A percentile compares a stretch with the other conserved stretches of the same genome.
These are phyloP conservation scores for Pseudocohnilembus persalinus DNA, from an alignment of 169 alveolate species.

Conservation along the genomic window DNA sequence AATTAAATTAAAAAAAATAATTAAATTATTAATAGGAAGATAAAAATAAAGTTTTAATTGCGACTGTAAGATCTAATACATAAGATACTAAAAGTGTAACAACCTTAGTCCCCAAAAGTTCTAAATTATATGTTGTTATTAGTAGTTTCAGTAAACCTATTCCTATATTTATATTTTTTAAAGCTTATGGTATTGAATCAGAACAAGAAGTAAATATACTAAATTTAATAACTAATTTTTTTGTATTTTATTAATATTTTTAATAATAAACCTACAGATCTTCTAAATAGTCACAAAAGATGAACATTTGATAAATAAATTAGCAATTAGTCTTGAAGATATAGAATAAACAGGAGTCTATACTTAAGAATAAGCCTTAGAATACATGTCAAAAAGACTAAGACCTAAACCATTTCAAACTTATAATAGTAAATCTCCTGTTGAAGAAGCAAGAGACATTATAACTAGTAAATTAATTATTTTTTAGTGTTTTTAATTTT, in stretches of 20 bases:
- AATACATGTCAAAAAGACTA: slow-evolving; percentile 84
- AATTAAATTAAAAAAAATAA: too few species aligned
- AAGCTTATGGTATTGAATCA: slow-evolving; percentile 98
- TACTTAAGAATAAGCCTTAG: slow-evolving; percentile 90
- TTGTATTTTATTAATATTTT: too few species aligned
- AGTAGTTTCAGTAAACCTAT: slow-evolving; percentile 96
- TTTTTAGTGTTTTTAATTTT: background rate
- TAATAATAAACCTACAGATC: slow-evolving; percentile 49
- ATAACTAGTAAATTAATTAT: slow-evolving; percentile 60
- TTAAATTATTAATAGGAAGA: slow-evolving; percentile 59
- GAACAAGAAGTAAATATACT: slow-evolving; percentile 91
- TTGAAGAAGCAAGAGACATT: slow-evolving; percentile 95
- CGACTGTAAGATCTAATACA: slow-evolving; percentile 97
- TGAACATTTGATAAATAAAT: slow-evolving; percentile 63
- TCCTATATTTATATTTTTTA: slow-evolving; percentile 95
- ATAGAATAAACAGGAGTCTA: slow-evolving; percentile 76
- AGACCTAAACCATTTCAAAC: slow-evolving; percentile 66
- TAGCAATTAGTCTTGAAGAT: slow-evolving; percentile 81
- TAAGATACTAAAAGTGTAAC: slow-evolving; percentile 98
- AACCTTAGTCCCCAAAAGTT: slow-evolving; percentile 92
- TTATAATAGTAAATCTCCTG: slow-evolving; percentile 53
- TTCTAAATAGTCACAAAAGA: slow-evolving; percentile 94
- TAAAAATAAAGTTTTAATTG: slow-evolving; percentile 91
- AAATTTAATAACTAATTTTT: too few species aligned
- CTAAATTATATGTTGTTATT: slow-evolving; percentile 93